Evolutionary conservation across 2,329 filamentous ascomycete species (phyloP).

Genomic region (Davidsoniella neocaledoniae): DNA sequence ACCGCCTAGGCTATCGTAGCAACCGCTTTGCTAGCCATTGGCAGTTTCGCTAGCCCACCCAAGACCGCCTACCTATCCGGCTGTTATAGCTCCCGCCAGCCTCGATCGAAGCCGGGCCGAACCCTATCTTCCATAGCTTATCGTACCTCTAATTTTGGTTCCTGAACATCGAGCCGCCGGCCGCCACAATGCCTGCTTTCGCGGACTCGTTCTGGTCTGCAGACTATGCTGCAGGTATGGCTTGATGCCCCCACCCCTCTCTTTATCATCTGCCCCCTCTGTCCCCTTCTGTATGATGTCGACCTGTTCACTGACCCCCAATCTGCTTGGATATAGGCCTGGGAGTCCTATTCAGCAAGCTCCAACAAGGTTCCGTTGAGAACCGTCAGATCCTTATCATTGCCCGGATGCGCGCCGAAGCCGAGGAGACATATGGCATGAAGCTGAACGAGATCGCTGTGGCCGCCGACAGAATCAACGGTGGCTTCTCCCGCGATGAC

Average conservation of each 20-base stretch:
- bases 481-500: constrained; percentile 80
- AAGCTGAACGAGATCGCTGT: constrained; percentile 68
- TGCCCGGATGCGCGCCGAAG: constrained; percentile 85
- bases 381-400: constrained; percentile 88
- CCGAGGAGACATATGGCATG: constrained; percentile 76
- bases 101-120: too few relatives aligned
- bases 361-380: constrained; percentile 89
- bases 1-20: too few relatives aligned
- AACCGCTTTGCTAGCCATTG: too few relatives aligned
- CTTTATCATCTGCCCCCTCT: not conserved
- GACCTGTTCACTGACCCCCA: not conserved
- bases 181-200: constrained; percentile 61
- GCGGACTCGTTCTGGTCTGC: constrained; percentile 94
- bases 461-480: constrained; percentile 62
- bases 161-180: not conserved
- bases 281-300: not conserved
- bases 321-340: constrained; percentile 37
- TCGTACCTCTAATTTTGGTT: not conserved
- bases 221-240: constrained; percentile 83
- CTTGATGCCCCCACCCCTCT: not conserved
- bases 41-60: too few relatives aligned
- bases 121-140: too few relatives aligned
- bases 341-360: constrained; percentile 86
- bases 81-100: too few relatives aligned
- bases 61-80: too few relatives aligned